Conservation (phyloP, 768 basidiomycete species). For the Leucosporidium creatinivorum region DNA sequence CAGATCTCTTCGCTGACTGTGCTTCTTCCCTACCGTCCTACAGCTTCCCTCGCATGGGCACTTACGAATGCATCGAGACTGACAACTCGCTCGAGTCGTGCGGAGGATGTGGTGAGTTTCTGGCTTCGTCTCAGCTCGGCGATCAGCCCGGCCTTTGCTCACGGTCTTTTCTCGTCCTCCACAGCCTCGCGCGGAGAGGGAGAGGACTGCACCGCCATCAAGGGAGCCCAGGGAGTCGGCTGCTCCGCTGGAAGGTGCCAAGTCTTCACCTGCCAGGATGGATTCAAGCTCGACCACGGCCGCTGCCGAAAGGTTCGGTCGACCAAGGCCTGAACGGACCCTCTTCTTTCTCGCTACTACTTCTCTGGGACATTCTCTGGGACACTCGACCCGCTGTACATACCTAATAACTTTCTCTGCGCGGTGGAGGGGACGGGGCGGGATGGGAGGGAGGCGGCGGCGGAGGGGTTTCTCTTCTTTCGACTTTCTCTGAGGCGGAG, state of each 20-base stretch:
- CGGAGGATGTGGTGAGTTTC: constrained; percentile 26
- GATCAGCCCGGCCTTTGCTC: not conserved
- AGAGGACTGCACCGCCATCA: constrained; percentile 48
- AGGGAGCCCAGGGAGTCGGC: constrained; percentile 45
- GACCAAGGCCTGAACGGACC: not conserved
- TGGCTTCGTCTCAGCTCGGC: not conserved
- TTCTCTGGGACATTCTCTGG: too few species aligned
- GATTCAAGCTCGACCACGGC: constrained; percentile 23
- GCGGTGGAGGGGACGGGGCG: too few species aligned
- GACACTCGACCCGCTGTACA: too few species aligned
- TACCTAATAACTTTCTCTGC: too few species aligned
- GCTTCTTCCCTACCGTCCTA: too few species aligned
- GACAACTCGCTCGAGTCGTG: constrained; percentile 22
- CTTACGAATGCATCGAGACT: constrained; percentile 18
- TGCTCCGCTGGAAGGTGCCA: constrained; percentile 44
- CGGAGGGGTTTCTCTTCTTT: too few species aligned
- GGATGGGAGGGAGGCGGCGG: too few species aligned
- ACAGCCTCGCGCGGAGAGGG: constrained; percentile 40
- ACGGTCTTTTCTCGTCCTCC: not conserved
- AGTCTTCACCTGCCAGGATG: constrained; percentile 42
- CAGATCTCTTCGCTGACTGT: too few species aligned
- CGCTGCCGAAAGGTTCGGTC: constrained; percentile 11
- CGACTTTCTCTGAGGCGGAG: too few species aligned
- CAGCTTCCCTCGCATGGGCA: constrained; percentile 30
- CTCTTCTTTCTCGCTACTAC: too few species aligned